These are phyloP conservation scores for Plenodomus lindquistii DNA, from an alignment of 2,329 filamentous ascomycete species.

Conservation along the genomic window DNA sequence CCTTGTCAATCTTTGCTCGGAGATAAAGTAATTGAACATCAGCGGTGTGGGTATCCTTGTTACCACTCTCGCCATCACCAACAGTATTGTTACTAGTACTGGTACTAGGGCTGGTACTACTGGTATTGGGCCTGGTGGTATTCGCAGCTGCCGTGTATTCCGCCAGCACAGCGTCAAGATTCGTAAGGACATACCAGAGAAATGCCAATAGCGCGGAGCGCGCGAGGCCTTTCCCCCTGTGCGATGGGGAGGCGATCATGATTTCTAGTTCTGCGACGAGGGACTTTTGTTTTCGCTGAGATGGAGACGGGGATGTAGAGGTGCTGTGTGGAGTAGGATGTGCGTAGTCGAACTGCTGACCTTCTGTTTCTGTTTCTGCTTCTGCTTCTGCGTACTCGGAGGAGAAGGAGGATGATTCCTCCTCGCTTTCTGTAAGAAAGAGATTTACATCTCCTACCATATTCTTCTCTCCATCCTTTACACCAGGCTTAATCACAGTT, in stretches of 20 bases:
- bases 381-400: too few species aligned
- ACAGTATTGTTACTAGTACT: constrained; percentile 12
- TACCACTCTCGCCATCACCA: too few species aligned
- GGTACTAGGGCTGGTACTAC: too few species aligned
- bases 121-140: not conserved
- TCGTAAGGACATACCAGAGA: constrained; percentile 66
- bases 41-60: too few species aligned
- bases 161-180: constrained; percentile 58
- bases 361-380: constrained; percentile 15
- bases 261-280: constrained; percentile 77
- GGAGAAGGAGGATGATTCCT: constrained; percentile 17
- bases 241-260: constrained; percentile 71
- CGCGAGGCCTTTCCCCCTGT: constrained; percentile 68
- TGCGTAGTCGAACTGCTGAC: constrained; percentile 15
- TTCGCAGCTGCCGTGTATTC: constrained; percentile 52
- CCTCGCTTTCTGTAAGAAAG: constrained; percentile 62
- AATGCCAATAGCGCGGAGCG: constrained; percentile 68
- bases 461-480: constrained; percentile 56
- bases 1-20: constrained; percentile 64
- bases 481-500: constrained; percentile 14
- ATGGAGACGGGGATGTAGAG: too few species aligned
- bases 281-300: constrained; percentile 7
- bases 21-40: constrained; percentile 56
- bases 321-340: not conserved
- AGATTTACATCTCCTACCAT: constrained; percentile 62